Base-by-base conservation (phyloP, 2,329 filamentous ascomycete genomes). In the Pseudocercospora macadamiae region DNA sequence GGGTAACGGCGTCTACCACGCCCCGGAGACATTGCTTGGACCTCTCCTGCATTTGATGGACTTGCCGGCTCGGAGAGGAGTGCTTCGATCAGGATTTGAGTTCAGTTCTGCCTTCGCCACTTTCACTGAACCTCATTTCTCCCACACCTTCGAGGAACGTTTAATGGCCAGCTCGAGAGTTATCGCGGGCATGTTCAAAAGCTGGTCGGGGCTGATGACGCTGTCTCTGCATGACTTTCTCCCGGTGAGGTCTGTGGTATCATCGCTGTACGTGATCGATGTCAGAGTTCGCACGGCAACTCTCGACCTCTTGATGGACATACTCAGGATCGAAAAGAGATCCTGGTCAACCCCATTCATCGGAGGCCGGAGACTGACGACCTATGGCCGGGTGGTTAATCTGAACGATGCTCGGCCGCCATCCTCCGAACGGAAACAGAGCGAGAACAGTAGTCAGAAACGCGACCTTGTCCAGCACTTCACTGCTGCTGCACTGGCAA, bases 261-360 rank as follows among this genome's bases (percentile, higher is more conserved):
- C 85, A 28, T 86, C 86, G 0, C 75, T 89, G 19, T 83, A 86
- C 62, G 85, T 87, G 56, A 80, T 81, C 2, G 80, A 82, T 36
- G 73, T 80, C 1, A 75, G 80, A 58, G 80, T 85, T 7, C 78
- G 86, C 49, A 92, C 96, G 70, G 88, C 93, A 0, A 86, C 97
- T 16, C 82, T 99, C 61, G 95, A 99, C 72, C 79, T 99, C 10
- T 76, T 99, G 16, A 97, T 96, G 67, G 86, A 88, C 67, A 83
- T 88, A 18, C 77, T 99, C 52, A 87, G 93, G 32, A 97, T 99
- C 71, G 97, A 97, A 67, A 89, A 93, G 59, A 87, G 95, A 42
- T 88, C 92, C 7, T 99, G 95, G 95, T 96, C 95, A 6, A 93
- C 91, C 0, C 96, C 93, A 0, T 99, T 96, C 73, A 83, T 99